Evolutionary conservation across 345 rosid species (phyloP).

Genomic region (Citrus maxima): DNA sequence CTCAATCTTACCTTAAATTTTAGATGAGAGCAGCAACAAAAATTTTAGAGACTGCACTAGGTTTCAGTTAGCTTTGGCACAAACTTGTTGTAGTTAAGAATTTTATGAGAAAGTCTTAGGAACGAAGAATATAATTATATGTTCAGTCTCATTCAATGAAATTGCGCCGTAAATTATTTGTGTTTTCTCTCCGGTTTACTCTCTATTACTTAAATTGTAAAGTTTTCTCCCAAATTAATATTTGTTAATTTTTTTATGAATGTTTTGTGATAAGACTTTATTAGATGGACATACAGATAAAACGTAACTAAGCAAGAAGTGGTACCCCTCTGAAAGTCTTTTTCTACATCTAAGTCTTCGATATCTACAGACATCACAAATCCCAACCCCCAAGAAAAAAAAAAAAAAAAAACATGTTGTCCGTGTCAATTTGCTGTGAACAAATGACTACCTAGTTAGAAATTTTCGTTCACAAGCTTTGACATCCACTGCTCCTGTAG

Average conservation of each 20-base stretch:
- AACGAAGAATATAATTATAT: no score
- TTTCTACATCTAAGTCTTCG: background rate
- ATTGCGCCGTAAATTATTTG: background rate
- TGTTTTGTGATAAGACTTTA: background rate
- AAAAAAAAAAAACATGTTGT: background rate
- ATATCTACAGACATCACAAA: background rate
- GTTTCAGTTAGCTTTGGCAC: no score
- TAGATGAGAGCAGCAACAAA: no score
- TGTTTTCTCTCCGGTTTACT: background rate
- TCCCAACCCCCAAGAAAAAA: no score
- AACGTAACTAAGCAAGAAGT: no score
- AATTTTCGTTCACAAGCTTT: slow-evolving; percentile 14
- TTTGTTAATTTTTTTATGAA: background rate
- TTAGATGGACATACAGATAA: background rate
- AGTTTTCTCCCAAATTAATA: no score
- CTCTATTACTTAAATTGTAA: background rate
- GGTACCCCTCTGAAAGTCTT: background rate
- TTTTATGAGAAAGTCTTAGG: no score
- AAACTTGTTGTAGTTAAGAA: no score
- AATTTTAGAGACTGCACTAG: no score
- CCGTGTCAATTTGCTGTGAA: background rate
- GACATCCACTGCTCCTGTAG: slow-evolving; percentile 7
- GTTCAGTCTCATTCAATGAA: no score
- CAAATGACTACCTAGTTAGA: background rate
- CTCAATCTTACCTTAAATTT: background rate